Evolutionary conservation across 75 land plant genomes (phyloP), one percentile per base, ranked within the genome.

Genomic region (Pinus taeda): DNA sequence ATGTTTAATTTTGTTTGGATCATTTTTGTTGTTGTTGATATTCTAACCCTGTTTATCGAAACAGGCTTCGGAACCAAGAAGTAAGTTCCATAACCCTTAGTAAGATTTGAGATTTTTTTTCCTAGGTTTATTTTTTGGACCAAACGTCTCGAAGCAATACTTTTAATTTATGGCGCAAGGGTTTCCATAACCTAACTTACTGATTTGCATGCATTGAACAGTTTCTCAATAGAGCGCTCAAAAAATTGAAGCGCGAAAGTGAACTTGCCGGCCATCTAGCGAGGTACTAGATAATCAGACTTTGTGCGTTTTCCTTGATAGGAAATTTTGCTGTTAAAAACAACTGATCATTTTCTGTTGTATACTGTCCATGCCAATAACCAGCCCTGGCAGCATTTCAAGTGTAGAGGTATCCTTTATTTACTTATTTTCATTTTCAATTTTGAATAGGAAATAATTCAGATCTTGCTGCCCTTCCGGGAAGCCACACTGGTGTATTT

Each of bases 221-320:
- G 89, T 79, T 83, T 75, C 53, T 84, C 76, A 80, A 84, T 0
- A 77, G 80, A 42, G 79, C 80, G 1, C 79, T 88, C 0, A 78
- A 84, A 71, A 80, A 84, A 67, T 79, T 88, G 72, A 88, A 75
- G 66, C 75, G 81, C 26, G 86, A 88, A 64, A 79, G 79, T 60
- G 89, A 88, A 58, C 62, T 84, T 29, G 84, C 84, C 72, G 71
- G 79, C 26, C 86, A 87, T 70, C 33, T 81, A 21, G 64, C 86
- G 49, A 84, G 78, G 89, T 87, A 15, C 49, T 1, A 20, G 22
- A 79, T 75, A 45, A 6, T 45, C 49, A 5, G 49, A 6, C 8
- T 45, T 6, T 45, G 7, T 45, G 49, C 7, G 7, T 0, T 7
- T 45, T 45, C 6, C 49, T 45, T 45, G 49, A 45, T 45, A 45